Evolutionary conservation across 1,284 basidiomycete genomes (phyloP), one percentile per base, ranked within the genome.

Genomic region (Fomitopsis betulina): DNA sequence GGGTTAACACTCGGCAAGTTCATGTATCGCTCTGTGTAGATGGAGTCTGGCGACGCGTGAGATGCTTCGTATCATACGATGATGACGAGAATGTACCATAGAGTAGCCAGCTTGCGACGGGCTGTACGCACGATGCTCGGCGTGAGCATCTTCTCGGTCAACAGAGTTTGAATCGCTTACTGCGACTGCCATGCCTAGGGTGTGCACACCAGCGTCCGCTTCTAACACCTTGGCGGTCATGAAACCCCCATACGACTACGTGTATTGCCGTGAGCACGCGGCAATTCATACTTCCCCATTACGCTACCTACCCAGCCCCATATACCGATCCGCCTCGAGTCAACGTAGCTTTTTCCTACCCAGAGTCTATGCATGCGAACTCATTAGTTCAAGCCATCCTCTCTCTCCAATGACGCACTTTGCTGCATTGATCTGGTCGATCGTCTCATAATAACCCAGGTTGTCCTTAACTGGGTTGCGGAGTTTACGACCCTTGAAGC

Each of bases 21-120:
- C 94, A 98, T 95, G 78, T 98, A 98, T n/a, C 96, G 87, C 69
- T 98, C 96, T 1, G 96, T 98, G 72, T 95, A 94, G 56, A 95
- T 86, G 6, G 91, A 89, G 74, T 92, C 91, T 91, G 56, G 25
- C 7, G 19, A 21, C 12, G 47, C 32, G 40, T 21, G 30, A 55
- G 45, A n/a, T 8, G 23, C 5, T 47, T 6, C 17, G 7, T 9
- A 2, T 6, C 0, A n/a, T 27, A 7, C 23, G 23, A 12, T 7
- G 13, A 23, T 19, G 33, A 40, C 17, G 27, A 25, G 8, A 12
- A 56, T 80, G 76, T 67, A 88, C 87, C 92, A 69, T 96, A 96
- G 62, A 93, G 74, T 40, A 80, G 79, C 93, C 92, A 95, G 68
- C 91, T 91, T 0, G 89, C 92, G 47, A 94, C 92, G 58, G 91